Percentiles rank a stretch among this genome's conserved stretches.
These are phyloP conservation scores for Beta corolliflora DNA, from an alignment of 179 eudicot genomes.

Conservation along the genomic window DNA sequence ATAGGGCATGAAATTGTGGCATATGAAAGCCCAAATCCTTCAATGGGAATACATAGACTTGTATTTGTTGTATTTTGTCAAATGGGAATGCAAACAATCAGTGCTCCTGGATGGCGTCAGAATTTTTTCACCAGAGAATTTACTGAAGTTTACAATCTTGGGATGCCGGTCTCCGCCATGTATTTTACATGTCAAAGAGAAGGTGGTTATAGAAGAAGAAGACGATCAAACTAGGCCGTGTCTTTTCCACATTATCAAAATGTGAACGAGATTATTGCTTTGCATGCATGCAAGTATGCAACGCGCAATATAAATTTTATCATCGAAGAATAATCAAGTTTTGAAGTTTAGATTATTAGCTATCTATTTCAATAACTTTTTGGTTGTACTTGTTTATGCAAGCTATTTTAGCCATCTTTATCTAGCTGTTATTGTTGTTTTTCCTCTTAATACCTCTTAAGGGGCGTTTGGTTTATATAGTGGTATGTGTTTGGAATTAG, in stretches of 20 bases:
- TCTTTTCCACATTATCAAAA: not conserved
- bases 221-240: not conserved
- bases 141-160: slow-evolving; percentile 27
- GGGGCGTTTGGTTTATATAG: too few species aligned
- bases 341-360: too few species aligned
- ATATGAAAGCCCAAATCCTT: slow-evolving; percentile 33
- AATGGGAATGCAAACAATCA: slow-evolving; percentile 18
- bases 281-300: not conserved
- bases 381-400: too few species aligned
- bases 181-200: slow-evolving; percentile 34
- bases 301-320: not conserved
- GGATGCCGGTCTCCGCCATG: slow-evolving; percentile 27
- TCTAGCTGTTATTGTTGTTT: too few species aligned
- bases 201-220: slow-evolving; percentile 18
- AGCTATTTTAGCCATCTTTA: too few species aligned
- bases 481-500: too few species aligned
- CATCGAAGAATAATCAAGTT: not conserved
- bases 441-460: too few species aligned
- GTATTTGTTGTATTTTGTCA: slow-evolving; percentile 27
- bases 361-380: too few species aligned
- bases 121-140: slow-evolving; percentile 36
- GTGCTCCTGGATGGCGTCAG: slow-evolving; percentile 33
- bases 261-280: too few species aligned
- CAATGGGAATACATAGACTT: slow-evolving; percentile 31
- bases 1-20: slow-evolving; percentile 31